Evolutionary conservation across 2,329 filamentous ascomycete genomes (phyloP).

Genomic region (Thelonectria rubi): DNA sequence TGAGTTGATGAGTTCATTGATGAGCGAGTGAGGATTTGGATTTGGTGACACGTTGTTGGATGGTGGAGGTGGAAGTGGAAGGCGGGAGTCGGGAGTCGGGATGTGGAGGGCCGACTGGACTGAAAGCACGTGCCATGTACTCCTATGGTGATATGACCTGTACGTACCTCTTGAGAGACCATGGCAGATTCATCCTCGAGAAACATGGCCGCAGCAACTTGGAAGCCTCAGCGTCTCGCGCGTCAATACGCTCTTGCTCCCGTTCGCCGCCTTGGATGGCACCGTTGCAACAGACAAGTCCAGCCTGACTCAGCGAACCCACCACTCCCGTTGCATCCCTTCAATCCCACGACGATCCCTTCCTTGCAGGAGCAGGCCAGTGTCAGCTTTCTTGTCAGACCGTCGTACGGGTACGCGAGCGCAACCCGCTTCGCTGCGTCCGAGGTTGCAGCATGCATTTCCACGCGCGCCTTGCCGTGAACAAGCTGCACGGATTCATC

Average conservation of each 20-base stretch:
- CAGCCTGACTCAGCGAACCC: background rate
- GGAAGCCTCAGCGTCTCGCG: too few species aligned
- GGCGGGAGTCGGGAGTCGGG: background rate
- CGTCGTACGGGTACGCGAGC: too few species aligned
- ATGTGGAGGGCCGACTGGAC: too few species aligned
- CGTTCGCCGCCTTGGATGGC: too few species aligned
- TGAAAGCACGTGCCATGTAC: background rate
- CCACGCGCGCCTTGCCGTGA: background rate
- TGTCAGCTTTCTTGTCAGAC: too few species aligned
- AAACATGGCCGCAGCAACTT: too few species aligned
- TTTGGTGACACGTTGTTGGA: conserved; percentile 25
- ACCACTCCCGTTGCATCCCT: background rate
- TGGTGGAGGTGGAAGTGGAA: conserved; percentile 17
- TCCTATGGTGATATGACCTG: too few species aligned
- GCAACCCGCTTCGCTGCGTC: background rate
- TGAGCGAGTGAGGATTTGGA: background rate
- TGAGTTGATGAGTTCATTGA: background rate
- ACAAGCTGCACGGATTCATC: background rate
- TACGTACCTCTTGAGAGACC: too few species aligned
- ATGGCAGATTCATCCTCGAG: too few species aligned
- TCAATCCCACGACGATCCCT: background rate
- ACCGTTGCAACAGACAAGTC: too few species aligned
- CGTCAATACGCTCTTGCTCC: too few species aligned
- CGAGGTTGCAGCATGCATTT: background rate
- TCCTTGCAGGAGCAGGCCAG: background rate